Base-by-base conservation (phyloP, 208 protist genomes). In the Acanthamoeba triangularis region DNA sequence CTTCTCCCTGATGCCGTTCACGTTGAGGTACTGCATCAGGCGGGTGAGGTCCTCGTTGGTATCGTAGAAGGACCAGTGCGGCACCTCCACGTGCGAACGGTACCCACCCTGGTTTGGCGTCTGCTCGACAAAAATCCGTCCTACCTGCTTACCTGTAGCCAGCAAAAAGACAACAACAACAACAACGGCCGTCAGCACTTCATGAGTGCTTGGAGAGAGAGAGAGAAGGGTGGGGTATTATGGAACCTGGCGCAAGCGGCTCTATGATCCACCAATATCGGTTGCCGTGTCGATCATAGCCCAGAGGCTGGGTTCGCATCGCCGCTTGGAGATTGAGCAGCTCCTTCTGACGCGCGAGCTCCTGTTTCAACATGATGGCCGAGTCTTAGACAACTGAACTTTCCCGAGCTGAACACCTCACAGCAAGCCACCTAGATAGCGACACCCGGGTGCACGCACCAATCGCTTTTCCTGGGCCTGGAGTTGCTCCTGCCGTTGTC, bases 41-140 rank as follows among this genome's bases (percentile, higher is more conserved):
- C 69, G 69, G 37, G 5, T 30, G 6, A 78, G 13, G 4, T 78
- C 69, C 30, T 78, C 69, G 1, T 25, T 20, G 8, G 69, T 44
- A 0, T 78, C 69, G 69, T 78, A 78, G 33, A 49, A 33, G 37
- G 69, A 33, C 69, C 69, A 78, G 69, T 78, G 69, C 37, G 69
- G 69, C 69, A n/a, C 8, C 35, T 78, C 69, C 11, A 41, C 37
- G 7, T 78, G 23, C 18, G 37, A 35, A 6, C 69, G 33, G 33
- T 13, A 47, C 5, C 69, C 37, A 30, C 23, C 59, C 1, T n/a
- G 1, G 33, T 33, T 41, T 2, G 69, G 69, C 20, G 69, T 78
- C 20, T n/a, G 28, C 33, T 78, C 69, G 0, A 78, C 20, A 47
- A 78, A 78, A 11, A 78, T 10, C 23, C 69, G 69, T 6, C 69